Conservation (phyloP, 1,284 basidiomycete genomes). For the Ustilago curta region DNA sequence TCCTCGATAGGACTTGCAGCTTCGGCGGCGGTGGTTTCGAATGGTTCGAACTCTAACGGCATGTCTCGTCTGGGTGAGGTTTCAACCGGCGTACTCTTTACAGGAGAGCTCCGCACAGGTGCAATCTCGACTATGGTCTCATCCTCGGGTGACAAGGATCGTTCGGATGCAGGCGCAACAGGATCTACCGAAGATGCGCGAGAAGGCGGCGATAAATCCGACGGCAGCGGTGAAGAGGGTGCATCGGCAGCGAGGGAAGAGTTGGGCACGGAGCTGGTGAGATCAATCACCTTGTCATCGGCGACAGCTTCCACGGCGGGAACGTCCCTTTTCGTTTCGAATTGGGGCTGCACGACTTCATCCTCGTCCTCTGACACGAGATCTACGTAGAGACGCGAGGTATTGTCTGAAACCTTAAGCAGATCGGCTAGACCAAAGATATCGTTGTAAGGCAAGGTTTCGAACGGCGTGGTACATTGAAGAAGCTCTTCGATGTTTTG, state of each 20-base stretch:
- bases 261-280: not conserved
- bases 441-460: slow-evolving; percentile 47
- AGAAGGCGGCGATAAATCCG: not conserved
- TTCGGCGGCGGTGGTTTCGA: not conserved
- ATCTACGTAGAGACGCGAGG: slow-evolving; percentile 34
- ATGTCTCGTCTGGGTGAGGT: not conserved
- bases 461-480: slow-evolving; percentile 37
- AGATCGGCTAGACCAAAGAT: slow-evolving; percentile 42
- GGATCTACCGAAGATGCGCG: slow-evolving; percentile 5
- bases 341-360: not conserved
- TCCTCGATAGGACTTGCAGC: slow-evolving; percentile 1
- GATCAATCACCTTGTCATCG: not conserved
- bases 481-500: slow-evolving; percentile 47
- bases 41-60: not conserved
- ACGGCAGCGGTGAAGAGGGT: slow-evolving; percentile 9
- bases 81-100: not conserved
- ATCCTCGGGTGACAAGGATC: slow-evolving; percentile 1
- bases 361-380: slow-evolving; percentile 43
- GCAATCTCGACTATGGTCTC: not conserved
- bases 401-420: slow-evolving; percentile 27
- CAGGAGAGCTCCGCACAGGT: not conserved
- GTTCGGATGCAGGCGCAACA: not conserved
- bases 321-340: not conserved
- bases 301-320: not conserved
- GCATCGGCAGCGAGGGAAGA: slow-evolving; percentile 20